phyloP scores from a whole-genome alignment of 75 land plant genomes.

The Cupressus sempervirens region DNA sequence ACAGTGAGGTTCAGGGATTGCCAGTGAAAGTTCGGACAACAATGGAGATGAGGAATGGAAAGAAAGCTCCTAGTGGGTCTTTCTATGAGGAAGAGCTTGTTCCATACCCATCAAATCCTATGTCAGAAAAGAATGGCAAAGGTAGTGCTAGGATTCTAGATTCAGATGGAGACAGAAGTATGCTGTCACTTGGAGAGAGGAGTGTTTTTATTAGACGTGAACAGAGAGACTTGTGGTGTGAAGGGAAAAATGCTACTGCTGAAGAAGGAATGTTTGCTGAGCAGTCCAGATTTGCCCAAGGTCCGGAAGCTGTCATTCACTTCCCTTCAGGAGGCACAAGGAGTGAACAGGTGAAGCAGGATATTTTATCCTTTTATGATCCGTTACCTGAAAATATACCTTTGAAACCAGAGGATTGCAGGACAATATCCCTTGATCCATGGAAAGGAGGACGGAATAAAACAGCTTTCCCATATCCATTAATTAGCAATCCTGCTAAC shows the following conservation, averaged over 20 bases:
- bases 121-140: neutral
- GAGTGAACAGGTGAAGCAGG: neutral
- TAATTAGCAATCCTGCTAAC: conserved; percentile 19
- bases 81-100: neutral
- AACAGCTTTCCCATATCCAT: conserved; percentile 42
- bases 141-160: neutral
- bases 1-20: neutral
- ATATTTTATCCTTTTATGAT: conserved; percentile 16
- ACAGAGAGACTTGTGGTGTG: neutral
- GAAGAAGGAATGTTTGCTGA: neutral
- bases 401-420: conserved; percentile 23
- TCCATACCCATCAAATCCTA: neutral
- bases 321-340: neutral
- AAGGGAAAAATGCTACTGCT: neutral
- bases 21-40: neutral
- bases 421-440: conserved; percentile 14
- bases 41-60: conserved; percentile 1
- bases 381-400: conserved; percentile 21
- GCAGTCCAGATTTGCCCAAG: neutral
- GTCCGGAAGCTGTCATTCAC: neutral
- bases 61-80: neutral
- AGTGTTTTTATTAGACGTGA: neutral
- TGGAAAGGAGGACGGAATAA: conserved; percentile 38
- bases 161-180: conserved; percentile 5
- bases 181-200: neutral